Conservation (phyloP, 1,139 yeast species). For the Suhomyces panamericanus region DNA sequence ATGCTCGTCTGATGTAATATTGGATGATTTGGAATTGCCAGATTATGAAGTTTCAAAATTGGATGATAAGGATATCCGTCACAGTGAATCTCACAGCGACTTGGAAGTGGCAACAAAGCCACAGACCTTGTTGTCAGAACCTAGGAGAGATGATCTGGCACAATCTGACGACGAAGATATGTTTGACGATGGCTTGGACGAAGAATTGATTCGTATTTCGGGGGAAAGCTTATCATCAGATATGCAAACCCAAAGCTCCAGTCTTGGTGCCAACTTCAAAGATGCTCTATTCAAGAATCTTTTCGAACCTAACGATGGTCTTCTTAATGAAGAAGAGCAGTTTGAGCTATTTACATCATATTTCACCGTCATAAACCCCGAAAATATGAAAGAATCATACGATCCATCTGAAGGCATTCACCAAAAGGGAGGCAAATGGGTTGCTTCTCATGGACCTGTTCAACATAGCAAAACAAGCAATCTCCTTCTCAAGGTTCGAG, state of each 20-base stretch:
- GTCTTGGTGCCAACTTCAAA: not conserved
- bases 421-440: conserved; percentile 5
- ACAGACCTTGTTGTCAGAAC: not conserved
- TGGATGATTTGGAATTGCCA: conserved; percentile 5
- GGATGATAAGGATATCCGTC: not conserved
- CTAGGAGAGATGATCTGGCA: not conserved
- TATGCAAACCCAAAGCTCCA: not conserved
- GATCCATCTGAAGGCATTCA: conserved; percentile 23
- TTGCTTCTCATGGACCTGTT: conserved; percentile 13
- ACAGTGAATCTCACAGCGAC: not conserved
- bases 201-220: conserved; percentile 20
- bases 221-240: not conserved
- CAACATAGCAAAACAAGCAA: conserved; percentile 23
- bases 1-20: not conserved
- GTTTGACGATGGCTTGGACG: conserved; percentile 33
- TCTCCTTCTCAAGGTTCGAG: conserved; percentile 6
- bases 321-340: conserved; percentile 29
- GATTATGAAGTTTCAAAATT: conserved; percentile 5
- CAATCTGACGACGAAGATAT: conserved; percentile 21
- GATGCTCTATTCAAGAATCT: conserved; percentile 12
- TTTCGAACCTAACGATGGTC: conserved; percentile 27
- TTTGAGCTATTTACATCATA: conserved; percentile 39
- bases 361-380: conserved; percentile 26
- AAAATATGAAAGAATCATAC: conserved; percentile 19
- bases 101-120: not conserved